Evolutionary conservation across 768 basidiomycete genomes (phyloP).

Genomic region (Boletus subparvulus): DNA sequence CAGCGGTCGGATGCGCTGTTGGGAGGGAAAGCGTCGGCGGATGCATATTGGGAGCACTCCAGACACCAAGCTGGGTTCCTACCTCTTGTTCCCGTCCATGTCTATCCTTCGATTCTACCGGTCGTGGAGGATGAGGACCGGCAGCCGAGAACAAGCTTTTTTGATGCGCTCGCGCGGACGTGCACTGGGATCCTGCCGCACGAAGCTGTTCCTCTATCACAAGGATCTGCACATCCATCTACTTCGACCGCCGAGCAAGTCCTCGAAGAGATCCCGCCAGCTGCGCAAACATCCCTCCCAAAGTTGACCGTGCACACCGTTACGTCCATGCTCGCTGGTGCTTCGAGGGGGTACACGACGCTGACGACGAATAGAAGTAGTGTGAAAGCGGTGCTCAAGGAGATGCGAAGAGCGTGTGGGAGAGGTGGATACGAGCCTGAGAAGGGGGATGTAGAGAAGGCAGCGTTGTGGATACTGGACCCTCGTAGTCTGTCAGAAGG

Average conservation of each 20-base stretch:
- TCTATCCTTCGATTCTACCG: constrained; percentile 42
- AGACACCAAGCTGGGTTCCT: constrained; percentile 55
- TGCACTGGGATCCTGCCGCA: constrained; percentile 55
- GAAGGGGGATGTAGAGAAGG: constrained; percentile 18
- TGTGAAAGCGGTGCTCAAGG: constrained; percentile 66
- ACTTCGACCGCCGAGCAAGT: neutral
- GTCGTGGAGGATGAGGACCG: neutral
- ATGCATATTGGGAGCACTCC: constrained; percentile 62
- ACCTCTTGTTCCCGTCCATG: constrained; percentile 55
- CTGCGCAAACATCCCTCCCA: constrained; percentile 52
- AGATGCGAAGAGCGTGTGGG: constrained; percentile 43
- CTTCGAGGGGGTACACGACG: constrained; percentile 20
- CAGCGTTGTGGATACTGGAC: constrained; percentile 73
- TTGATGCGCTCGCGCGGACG: constrained; percentile 46
- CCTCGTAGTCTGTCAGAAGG: constrained; percentile 54
- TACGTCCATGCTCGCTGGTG: constrained; percentile 68
- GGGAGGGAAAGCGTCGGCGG: constrained; percentile 19
- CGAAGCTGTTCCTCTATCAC: constrained; percentile 28
- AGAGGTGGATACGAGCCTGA: constrained; percentile 9
- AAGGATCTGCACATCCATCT: neutral
- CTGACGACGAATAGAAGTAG: no score
- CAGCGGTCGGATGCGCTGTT: constrained; percentile 65
- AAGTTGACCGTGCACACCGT: constrained; percentile 77
- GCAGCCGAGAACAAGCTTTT: constrained; percentile 34
- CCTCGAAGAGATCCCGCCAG: constrained; percentile 51